A percentile compares a stretch with the other conserved stretches of the same genome.
phyloP scores from a whole-genome alignment of 2,329 filamentous ascomycete genomes.

The Xylariales sp. region DNA sequence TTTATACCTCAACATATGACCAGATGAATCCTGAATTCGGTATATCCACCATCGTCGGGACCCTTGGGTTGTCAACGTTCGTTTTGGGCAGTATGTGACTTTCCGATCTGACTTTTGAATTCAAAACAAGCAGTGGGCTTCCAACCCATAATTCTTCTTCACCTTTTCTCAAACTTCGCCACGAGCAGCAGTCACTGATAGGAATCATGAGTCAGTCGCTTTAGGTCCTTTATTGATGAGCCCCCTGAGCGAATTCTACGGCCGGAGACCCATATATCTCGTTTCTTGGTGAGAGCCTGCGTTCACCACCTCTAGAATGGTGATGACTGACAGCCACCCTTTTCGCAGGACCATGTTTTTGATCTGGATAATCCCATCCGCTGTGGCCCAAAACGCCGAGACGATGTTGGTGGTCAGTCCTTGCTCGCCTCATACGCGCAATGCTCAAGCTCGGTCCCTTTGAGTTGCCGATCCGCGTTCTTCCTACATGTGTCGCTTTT shows the following conservation, averaged over 20 bases:
- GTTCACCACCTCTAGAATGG: not conserved
- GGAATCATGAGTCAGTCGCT: constrained; percentile 30
- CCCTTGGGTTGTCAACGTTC: constrained; percentile 76
- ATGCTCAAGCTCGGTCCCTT: no score
- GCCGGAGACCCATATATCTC: constrained; percentile 76
- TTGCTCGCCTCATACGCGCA: no score
- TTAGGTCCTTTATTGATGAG: constrained; percentile 59
- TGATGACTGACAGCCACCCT: not conserved
- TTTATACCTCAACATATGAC: constrained; percentile 78
- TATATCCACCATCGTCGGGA: constrained; percentile 66
- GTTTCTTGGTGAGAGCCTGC: constrained; percentile 49
- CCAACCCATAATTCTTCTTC: no score
- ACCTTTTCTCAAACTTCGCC: no score
- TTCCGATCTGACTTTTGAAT: no score
- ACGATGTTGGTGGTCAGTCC: constrained; percentile 61
- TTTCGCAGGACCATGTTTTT: constrained; percentile 53
- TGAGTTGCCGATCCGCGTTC: no score
- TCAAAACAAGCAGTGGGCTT: no score
- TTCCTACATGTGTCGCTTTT: no score
- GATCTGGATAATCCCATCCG: constrained; percentile 77
- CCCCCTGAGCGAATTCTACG: constrained; percentile 73
- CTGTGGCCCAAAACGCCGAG: constrained; percentile 74
- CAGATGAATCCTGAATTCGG: constrained; percentile 74
- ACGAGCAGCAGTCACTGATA: no score
- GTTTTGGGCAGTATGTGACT: constrained; percentile 67